phyloP scores from a whole-genome alignment of 805 yeast genomes.

The Starmerella cellae region DNA sequence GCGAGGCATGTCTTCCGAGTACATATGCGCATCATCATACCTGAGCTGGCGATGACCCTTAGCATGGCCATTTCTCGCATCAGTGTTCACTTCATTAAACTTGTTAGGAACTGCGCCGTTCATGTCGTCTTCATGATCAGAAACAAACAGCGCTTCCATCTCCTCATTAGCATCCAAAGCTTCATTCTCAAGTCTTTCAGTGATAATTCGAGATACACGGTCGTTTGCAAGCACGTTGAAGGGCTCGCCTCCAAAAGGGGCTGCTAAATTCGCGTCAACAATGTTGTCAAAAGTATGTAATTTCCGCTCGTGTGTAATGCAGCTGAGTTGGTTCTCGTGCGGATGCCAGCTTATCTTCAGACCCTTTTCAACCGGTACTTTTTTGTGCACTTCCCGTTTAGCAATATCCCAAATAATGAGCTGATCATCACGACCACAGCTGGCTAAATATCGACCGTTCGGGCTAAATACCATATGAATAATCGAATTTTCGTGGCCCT shows the following conservation, averaged over 20 bases:
- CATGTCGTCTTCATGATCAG: conserved; percentile 42
- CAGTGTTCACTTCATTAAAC: conserved; percentile 5
- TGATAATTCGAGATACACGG: not conserved
- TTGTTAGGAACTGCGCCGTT: not conserved
- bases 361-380: conserved; percentile 18
- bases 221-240: conserved; percentile 14
- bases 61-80: not conserved
- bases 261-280: conserved; percentile 9
- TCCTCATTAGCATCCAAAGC: no score
- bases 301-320: conserved; percentile 26
- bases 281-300: conserved; percentile 18
- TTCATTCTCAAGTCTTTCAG: not conserved
- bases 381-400: conserved; percentile 28
- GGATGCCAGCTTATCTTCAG: conserved; percentile 31
- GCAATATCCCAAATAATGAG: conserved; percentile 47
- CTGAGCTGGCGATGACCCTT: no score
- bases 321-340: conserved; percentile 24
- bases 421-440: conserved; percentile 32
- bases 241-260: conserved; percentile 23
- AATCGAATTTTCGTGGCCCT: conserved; percentile 27
- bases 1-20: no score
- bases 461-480: conserved; percentile 50
- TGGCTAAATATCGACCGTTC: conserved; percentile 48
- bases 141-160: conserved; percentile 28
- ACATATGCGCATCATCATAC: no score